Percentiles rank a stretch among this genome's conserved stretches.
These are phyloP conservation scores for Aureobasidium leucospermi DNA, from an alignment of 2,329 filamentous ascomycete genomes.

Conservation along the genomic window DNA sequence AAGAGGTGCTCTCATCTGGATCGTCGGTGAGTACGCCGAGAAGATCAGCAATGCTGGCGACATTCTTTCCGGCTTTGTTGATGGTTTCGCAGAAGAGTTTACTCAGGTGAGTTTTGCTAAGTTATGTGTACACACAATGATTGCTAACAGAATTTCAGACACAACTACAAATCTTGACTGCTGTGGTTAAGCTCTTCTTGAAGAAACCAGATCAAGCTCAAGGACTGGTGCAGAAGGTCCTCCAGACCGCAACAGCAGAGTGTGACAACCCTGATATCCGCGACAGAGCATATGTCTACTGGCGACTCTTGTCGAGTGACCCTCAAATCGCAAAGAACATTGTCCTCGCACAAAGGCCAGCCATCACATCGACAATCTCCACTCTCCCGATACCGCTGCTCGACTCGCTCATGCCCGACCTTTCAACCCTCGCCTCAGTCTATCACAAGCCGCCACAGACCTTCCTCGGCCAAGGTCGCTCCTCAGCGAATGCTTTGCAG, in stretches of 20 bases:
- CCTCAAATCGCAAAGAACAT: slow-evolving; percentile 87
- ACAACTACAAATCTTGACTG: slow-evolving; percentile 95
- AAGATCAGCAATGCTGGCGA: slow-evolving; percentile 99
- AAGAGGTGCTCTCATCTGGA: slow-evolving; percentile 90
- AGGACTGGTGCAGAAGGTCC: slow-evolving; percentile 83
- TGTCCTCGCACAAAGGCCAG: slow-evolving; percentile 86
- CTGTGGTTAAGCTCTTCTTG: slow-evolving; percentile 93
- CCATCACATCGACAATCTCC: slow-evolving; percentile 89
- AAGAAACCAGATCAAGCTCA: slow-evolving; percentile 94
- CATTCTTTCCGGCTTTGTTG: slow-evolving; percentile 84
- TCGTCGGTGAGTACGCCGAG: slow-evolving; percentile 96
- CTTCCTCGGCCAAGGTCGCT: slow-evolving; percentile 94
- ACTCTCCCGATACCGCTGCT: slow-evolving; percentile 76
- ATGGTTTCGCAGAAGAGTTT: slow-evolving; percentile 92
- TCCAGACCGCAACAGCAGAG: slow-evolving; percentile 85
- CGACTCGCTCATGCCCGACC: slow-evolving; percentile 81
- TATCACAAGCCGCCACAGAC: slow-evolving; percentile 98
- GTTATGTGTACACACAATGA: not conserved
- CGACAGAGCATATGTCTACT: slow-evolving; percentile 96
- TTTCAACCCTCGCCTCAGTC: slow-evolving; percentile 91
- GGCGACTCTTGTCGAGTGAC: slow-evolving; percentile 89
- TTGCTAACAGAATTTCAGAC: slow-evolving; percentile 51
- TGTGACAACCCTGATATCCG: slow-evolving; percentile 97
- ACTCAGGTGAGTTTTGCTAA: slow-evolving; percentile 60
- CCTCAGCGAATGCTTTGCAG: slow-evolving; percentile 89